Conservation (phyloP, 2,329 filamentous ascomycete species). For the Trichoderma endophyticum region DNA sequence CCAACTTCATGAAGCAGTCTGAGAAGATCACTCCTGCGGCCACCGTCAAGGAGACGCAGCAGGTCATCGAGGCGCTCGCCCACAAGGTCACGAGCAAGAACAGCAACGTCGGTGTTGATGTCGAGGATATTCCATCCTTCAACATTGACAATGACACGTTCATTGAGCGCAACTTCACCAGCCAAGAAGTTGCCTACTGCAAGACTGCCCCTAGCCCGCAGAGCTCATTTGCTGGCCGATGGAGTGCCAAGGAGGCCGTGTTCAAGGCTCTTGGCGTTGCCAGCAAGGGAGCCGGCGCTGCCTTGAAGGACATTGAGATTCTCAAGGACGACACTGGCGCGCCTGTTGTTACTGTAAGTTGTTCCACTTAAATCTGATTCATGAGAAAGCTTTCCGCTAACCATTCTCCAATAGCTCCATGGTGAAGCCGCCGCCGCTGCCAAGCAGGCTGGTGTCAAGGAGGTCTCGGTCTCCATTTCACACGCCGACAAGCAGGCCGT, state of each 20-base stretch:
- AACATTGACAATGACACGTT: slow-evolving; percentile 95
- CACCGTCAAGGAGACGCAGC: slow-evolving; percentile 61
- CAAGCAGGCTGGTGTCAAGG: slow-evolving; percentile 82
- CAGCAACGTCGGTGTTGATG: slow-evolving; percentile 88
- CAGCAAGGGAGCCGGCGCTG: slow-evolving; percentile 83
- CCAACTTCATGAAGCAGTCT: slow-evolving; percentile 64
- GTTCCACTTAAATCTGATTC: no score
- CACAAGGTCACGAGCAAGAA: slow-evolving; percentile 53
- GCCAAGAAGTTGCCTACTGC: slow-evolving; percentile 82
- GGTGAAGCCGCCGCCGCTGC: slow-evolving; percentile 81
- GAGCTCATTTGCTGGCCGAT: slow-evolving; percentile 89
- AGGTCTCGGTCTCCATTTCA: slow-evolving; percentile 89
- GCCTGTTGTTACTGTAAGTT: slow-evolving; percentile 77
- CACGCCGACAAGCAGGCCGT: slow-evolving; percentile 94
- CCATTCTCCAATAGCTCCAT: slow-evolving; percentile 61
- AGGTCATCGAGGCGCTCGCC: slow-evolving; percentile 75
- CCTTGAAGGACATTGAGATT: slow-evolving; percentile 94
- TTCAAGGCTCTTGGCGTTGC: slow-evolving; percentile 93
- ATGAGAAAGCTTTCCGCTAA: slow-evolving; percentile 34
- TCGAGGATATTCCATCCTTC: slow-evolving; percentile 82
- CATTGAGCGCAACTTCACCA: slow-evolving; percentile 90
- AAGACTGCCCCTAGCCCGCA: slow-evolving; percentile 72
- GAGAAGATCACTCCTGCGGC: slow-evolving; percentile 51
- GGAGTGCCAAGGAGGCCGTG: slow-evolving; percentile 97
- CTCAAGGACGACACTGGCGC: slow-evolving; percentile 75